These are phyloP conservation scores for Coemansia sp. DNA, from an alignment of 371 early-diverging fungal genomes.

Conservation along the genomic window DNA sequence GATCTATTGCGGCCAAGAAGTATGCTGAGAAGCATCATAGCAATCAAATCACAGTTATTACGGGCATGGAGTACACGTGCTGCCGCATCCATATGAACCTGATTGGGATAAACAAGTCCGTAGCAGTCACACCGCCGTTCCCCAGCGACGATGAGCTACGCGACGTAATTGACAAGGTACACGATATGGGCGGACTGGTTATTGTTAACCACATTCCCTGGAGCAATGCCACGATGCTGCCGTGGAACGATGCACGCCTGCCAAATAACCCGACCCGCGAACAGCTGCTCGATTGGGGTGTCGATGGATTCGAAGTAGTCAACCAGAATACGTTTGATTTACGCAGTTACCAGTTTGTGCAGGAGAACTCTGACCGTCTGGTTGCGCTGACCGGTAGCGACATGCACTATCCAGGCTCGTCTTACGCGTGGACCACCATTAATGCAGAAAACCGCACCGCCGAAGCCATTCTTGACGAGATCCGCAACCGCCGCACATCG, in stretches of 20 bases:
- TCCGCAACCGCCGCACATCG: constrained; percentile 61
- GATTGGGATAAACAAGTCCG: constrained; percentile 68
- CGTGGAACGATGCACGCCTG: constrained; percentile 60
- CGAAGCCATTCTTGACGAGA: constrained; percentile 59
- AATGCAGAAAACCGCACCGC: constrained; percentile 55
- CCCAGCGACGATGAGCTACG: constrained; percentile 68
- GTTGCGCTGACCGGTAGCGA: constrained; percentile 67
- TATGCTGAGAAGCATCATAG: constrained; percentile 58
- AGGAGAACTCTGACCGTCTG: constrained; percentile 27
- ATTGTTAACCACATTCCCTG: constrained; percentile 81
- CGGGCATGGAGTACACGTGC: constrained; percentile 72
- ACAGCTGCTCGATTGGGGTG: constrained; percentile 64
- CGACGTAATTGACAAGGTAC: constrained; percentile 60
- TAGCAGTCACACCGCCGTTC: constrained; percentile 57
- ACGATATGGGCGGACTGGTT: constrained; percentile 70
- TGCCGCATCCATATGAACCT: constrained; percentile 80
- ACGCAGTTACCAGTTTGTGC: constrained; percentile 58
- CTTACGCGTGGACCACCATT: constrained; percentile 64
- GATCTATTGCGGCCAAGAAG: constrained; percentile 63
- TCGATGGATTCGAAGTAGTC: constrained; percentile 72
- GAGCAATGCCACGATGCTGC: constrained; percentile 67
- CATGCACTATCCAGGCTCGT: constrained; percentile 63
- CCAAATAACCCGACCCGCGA: constrained; percentile 67
- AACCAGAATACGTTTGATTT: constrained; percentile 65
- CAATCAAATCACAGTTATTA: constrained; percentile 65